Conservation (phyloP, 768 basidiomycete genomes). For the Inosperma sp. region DNA sequence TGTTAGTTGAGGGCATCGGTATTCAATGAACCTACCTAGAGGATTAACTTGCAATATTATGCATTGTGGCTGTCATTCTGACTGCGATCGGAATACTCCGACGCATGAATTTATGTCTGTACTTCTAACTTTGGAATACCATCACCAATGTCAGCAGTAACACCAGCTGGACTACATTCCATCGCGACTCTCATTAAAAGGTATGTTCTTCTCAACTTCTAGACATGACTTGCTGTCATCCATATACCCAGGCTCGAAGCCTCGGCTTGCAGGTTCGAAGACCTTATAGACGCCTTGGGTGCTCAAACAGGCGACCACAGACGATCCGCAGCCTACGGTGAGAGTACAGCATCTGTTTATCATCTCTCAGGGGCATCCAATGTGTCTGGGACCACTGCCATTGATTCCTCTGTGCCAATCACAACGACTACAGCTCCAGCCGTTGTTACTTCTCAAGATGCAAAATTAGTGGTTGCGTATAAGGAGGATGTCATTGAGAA, state of each 20-base stretch:
- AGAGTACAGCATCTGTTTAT: constrained; percentile 12
- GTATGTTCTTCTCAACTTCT: constrained; percentile 34
- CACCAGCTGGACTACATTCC: constrained; percentile 58
- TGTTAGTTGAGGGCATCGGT: too few species aligned
- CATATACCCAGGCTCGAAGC: constrained; percentile 73
- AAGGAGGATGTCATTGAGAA: constrained; percentile 69
- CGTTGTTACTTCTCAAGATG: constrained; percentile 34
- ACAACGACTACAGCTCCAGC: constrained; percentile 36
- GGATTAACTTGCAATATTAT: too few species aligned
- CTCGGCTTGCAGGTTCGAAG: constrained; percentile 90
- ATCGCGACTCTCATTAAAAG: constrained; percentile 81
- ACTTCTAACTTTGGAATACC: background rate
- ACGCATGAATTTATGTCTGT: background rate
- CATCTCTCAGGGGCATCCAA: constrained; percentile 4
- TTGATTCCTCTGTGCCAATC: constrained; percentile 17
- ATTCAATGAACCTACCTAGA: too few species aligned
- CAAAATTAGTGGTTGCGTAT: constrained; percentile 66
- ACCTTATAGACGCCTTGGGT: constrained; percentile 57
- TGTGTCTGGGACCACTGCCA: constrained; percentile 7
- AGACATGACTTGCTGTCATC: constrained; percentile 7
- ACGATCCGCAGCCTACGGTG: constrained; percentile 11
- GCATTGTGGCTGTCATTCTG: too few species aligned
- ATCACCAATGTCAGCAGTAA: constrained; percentile 11
- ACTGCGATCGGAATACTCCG: background rate
- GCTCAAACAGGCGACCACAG: constrained; percentile 6